Base-by-base conservation (phyloP, 257 asterid genomes). In the Lycium barbarum region DNA sequence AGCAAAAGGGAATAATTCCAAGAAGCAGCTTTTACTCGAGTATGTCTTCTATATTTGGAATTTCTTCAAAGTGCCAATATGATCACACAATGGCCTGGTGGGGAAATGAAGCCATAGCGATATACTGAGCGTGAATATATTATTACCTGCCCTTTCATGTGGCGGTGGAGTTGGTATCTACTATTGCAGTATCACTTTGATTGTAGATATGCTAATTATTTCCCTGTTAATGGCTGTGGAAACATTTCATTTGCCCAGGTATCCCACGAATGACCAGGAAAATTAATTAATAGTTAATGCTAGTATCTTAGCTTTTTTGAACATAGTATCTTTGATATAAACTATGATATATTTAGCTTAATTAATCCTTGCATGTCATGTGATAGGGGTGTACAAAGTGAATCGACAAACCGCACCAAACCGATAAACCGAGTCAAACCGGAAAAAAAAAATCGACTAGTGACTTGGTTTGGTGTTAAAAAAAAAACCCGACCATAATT, bases 141-240 rank as follows among this genome's bases (percentile, higher is more conserved):
- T 20, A 73, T 73, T 20, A 74, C 12, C 6, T 74, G 11, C 40
- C 43, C 3, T n/a, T 74, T 74, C n/a, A 47, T 47, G 81, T 74
- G 20, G 81, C 20, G 20, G 81, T 74, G 81, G 81, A 74, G 61
- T 47, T 74, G 82, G 63, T 51, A 76, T 14, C 82, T 76, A 12
- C 12, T 73, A 73, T 26, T 33, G 18, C 13, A 65, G 9, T 65
- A 65, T 65, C 72, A 26, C 43, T 10, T 33, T 63, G 40, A 58
- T 43, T 7, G 53, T 70, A 70, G 8, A 71, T 71, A 72, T 45
- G 61, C 36, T 47, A 20, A 74, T 47, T 47, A 47, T 74, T 45
- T 12, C 33, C 59, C 15, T 14, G 12, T 49, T 74, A 74, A 70
- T 7, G 79, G 80, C 58, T 18, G 26, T n/a, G 80, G 58, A 18